A percentile compares a stretch with the other conserved stretches of the same genome.
phyloP scores from a whole-genome alignment of 2,329 filamentous ascomycete genomes.

The Beauveria rudraprayagi region DNA sequence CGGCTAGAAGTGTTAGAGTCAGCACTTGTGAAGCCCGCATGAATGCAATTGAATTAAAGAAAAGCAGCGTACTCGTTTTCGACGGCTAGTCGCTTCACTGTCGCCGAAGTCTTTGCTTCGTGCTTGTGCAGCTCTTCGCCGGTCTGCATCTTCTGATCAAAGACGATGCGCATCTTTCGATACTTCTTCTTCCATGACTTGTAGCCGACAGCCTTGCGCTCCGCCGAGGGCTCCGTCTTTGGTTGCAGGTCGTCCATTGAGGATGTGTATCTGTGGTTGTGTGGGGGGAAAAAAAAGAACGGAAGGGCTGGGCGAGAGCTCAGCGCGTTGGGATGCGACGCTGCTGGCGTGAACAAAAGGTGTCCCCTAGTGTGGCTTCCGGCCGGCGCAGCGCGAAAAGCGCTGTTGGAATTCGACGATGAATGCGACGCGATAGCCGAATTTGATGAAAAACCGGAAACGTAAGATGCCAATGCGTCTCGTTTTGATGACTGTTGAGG shows the following conservation, averaged over 20 bases:
- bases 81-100: slow-evolving; percentile 75
- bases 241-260: slow-evolving; percentile 28
- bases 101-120: slow-evolving; percentile 72
- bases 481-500: slow-evolving; percentile 2
- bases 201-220: slow-evolving; percentile 38
- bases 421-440: slow-evolving; percentile 5
- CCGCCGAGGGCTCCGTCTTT: slow-evolving; percentile 35
- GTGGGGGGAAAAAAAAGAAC: not conserved
- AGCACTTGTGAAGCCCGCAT: slow-evolving; percentile 13
- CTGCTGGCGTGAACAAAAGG: not conserved
- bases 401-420: not conserved
- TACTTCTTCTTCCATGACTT: slow-evolving; percentile 89
- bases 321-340: not conserved
- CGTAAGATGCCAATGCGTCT: not conserved
- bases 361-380: not conserved
- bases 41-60: too few relatives aligned
- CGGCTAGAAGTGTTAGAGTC: slow-evolving; percentile 47
- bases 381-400: slow-evolving; percentile 1
- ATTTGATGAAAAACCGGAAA: not conserved
- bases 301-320: not conserved
- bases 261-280: slow-evolving; percentile 1
- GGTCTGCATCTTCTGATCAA: slow-evolving; percentile 69
- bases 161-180: slow-evolving; percentile 75
- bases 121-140: slow-evolving; percentile 76
- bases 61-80: slow-evolving; percentile 71